A percentile compares a stretch with the other conserved stretches of the same genome.
phyloP scores from a whole-genome alignment of 192 early-diverging fungal species.

The Coemansia sp. region DNA sequence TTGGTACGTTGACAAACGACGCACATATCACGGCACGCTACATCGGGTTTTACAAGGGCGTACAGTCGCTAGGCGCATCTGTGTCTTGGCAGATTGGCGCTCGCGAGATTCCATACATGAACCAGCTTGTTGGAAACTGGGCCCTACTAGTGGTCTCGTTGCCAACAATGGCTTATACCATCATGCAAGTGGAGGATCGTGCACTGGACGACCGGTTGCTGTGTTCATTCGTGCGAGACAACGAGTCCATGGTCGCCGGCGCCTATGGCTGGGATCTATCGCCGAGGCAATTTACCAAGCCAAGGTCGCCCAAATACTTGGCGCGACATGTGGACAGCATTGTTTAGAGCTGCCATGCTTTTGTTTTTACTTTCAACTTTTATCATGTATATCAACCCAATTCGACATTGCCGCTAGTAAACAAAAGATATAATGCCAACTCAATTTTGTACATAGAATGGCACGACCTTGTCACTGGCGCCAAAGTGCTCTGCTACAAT shows the following conservation, averaged over 20 bases:
- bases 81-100: slow-evolving; percentile 70
- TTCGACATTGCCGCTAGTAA: background rate
- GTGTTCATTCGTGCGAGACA: slow-evolving; percentile 19
- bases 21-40: slow-evolving; percentile 66
- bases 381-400: background rate
- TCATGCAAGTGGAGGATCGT: slow-evolving; percentile 35
- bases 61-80: slow-evolving; percentile 72
- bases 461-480: background rate
- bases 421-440: background rate
- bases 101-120: slow-evolving; percentile 45
- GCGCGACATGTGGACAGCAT: slow-evolving; percentile 9
- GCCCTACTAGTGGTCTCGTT: slow-evolving; percentile 31
- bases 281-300: background rate
- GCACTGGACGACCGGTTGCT: slow-evolving; percentile 41
- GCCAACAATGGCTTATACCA: slow-evolving; percentile 42
- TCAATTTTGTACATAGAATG: slow-evolving; percentile 13
- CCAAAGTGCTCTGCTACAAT: slow-evolving; percentile 42
- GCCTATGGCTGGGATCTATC: slow-evolving; percentile 18
- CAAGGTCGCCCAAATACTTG: slow-evolving; percentile 6
- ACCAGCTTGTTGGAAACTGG: slow-evolving; percentile 54
- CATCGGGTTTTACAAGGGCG: slow-evolving; percentile 82
- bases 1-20: slow-evolving; percentile 83
- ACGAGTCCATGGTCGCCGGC: slow-evolving; percentile 12
- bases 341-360: background rate
- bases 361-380: background rate